A percentile compares a stretch with the other conserved stretches of the same genome.
These are phyloP conservation scores for Eragrostis tef DNA, from an alignment of 202 grass and related monocot genomes.

Conservation along the genomic window DNA sequence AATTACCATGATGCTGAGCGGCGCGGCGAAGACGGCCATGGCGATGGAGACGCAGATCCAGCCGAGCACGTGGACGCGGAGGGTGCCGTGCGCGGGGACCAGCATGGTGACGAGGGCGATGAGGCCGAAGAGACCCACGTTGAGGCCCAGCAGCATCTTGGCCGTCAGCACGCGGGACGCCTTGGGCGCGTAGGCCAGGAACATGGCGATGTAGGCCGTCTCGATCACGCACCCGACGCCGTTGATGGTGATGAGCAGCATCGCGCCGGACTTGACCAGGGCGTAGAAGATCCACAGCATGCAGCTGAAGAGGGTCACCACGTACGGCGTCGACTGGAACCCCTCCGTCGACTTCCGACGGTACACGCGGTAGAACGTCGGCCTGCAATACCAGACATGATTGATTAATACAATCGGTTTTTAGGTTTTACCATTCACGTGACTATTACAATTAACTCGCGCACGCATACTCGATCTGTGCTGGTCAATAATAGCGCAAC, in stretches of 20 bases:
- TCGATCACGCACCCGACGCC: slow-evolving; percentile 70
- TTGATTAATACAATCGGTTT: background rate
- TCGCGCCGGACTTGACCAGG: slow-evolving; percentile 65
- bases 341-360: slow-evolving; percentile 91
- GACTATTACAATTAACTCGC: background rate
- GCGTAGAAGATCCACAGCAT: slow-evolving; percentile 94
- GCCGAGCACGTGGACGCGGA: slow-evolving; percentile 69
- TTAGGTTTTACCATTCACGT: background rate
- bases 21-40: slow-evolving; percentile 78
- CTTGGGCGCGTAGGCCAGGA: slow-evolving; percentile 71
- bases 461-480: background rate
- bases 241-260: slow-evolving; percentile 87
- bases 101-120: slow-evolving; percentile 67
- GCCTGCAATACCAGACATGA: slow-evolving; percentile 52
- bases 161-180: slow-evolving; percentile 56
- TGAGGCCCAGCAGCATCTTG: slow-evolving; percentile 66
- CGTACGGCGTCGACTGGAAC: slow-evolving; percentile 79
- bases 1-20: slow-evolving; percentile 82
- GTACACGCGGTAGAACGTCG: slow-evolving; percentile 89
- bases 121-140: slow-evolving; percentile 74
- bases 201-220: slow-evolving; percentile 65
- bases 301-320: slow-evolving; percentile 91
- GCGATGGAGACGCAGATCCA: slow-evolving; percentile 85
- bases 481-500: background rate
- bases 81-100: slow-evolving; percentile 31